These are phyloP conservation scores for Aegle marmelos DNA, from an alignment of 345 rosid genomes.

Conservation along the genomic window DNA sequence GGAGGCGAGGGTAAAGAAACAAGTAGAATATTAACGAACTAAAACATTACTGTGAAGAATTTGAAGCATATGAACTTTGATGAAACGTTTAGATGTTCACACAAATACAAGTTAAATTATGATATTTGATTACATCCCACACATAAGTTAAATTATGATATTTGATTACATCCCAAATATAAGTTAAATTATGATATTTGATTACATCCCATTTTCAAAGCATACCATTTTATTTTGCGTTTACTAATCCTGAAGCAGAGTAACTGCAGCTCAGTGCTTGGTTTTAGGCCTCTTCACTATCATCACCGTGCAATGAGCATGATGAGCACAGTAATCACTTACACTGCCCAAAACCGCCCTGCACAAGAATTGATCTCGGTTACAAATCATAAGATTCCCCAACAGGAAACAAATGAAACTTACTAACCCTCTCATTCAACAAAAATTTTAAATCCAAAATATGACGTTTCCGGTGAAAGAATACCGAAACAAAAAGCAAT, in stretches of 20 bases:
- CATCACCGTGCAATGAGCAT: conserved; percentile 96
- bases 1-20: too few species aligned
- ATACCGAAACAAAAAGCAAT: not conserved
- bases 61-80: too few species aligned
- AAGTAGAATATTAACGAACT: too few species aligned
- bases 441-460: not conserved
- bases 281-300: conserved; percentile 75
- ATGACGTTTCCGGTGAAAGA: not conserved
- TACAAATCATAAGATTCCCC: not conserved
- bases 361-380: conserved; percentile 11
- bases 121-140: not conserved
- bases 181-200: not conserved
- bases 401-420: not conserved
- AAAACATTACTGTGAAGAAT: too few species aligned
- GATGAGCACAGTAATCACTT: conserved; percentile 94
- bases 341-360: conserved; percentile 92
- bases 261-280: conserved; percentile 25
- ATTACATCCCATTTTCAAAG: not conserved
- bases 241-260: not conserved
- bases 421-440: not conserved
- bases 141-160: too few species aligned
- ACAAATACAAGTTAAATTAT: too few species aligned
- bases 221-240: not conserved
- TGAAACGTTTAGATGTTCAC: not conserved
- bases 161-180: not conserved